Evolutionary conservation across 1,139 yeast species (phyloP).

Genomic region (Suhomyces coccinellae): DNA sequence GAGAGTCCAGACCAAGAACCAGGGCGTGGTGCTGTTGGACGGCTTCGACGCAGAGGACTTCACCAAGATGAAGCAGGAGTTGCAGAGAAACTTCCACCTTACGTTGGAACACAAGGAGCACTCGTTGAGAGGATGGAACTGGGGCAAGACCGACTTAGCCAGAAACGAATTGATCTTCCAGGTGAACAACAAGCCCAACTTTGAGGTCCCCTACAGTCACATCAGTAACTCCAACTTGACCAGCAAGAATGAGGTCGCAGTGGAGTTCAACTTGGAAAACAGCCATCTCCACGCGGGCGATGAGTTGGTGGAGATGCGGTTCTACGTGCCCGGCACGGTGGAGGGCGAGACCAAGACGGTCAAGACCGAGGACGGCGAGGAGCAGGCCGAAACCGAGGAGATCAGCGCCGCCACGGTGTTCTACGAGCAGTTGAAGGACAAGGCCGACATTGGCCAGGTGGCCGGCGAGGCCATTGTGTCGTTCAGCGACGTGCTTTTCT

Average conservation of each 20-base stretch:
- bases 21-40: conserved; percentile 84
- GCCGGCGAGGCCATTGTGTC: conserved; percentile 98
- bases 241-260: conserved; percentile 89
- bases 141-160: conserved; percentile 95
- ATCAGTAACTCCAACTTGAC: conserved; percentile 89
- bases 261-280: conserved; percentile 72
- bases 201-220: conserved; percentile 82
- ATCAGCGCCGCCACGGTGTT: conserved; percentile 80
- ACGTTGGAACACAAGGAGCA: conserved; percentile 84
- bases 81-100: conserved; percentile 73
- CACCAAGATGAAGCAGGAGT: conserved; percentile 75
- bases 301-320: conserved; percentile 91
- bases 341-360: conserved; percentile 43
- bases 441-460: conserved; percentile 94
- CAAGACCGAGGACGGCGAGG: conserved; percentile 37
- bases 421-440: conserved; percentile 87
- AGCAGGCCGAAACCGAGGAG: conserved; percentile 45
- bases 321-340: conserved; percentile 84
- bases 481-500: conserved; percentile 84
- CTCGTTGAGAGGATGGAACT: conserved; percentile 96
- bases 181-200: conserved; percentile 84
- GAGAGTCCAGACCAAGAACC: conserved; percentile 83
- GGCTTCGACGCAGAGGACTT: conserved; percentile 89
- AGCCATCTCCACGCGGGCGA: conserved; percentile 79
- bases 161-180: conserved; percentile 87